Evolutionary conservation across 805 yeast species (phyloP), one percentile per base, ranked within the genome.

Genomic region (Jamesozyma rosinii): DNA sequence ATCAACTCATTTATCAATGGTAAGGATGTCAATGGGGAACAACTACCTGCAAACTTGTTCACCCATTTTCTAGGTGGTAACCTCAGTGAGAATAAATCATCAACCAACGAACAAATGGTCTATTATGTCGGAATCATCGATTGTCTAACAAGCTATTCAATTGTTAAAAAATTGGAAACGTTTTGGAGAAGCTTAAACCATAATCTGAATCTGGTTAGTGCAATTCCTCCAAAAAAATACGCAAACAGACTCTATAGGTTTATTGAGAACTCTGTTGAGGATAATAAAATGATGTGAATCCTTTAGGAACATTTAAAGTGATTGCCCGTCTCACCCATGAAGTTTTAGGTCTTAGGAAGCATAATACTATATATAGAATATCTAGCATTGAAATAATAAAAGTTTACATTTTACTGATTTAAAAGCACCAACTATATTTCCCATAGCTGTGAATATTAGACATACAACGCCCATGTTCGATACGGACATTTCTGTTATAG

Each of bases 91-190:
- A 76, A 81, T 55, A 45, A 50, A 35, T 44, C 49, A 35, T 50
- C 60, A 55, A 71, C 76, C 37, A 84, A 86, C 19, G 56, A 75
- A 30, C 70, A 76, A 26, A 75, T 81, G 43, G 75, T 90, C 5
- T 92, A 92, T 64, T 92, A 89, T 56, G 66, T 92, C 53, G 98
- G 98, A 6, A 81, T 92, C 32, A 92, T 92, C 49, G 98, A 92
- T 59, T 90, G 95, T 64, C 69, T 92, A 51, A 92, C 98, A 0
- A 77, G 77, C 49, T 86, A 86, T 54, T 78, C 84, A 0, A 63
- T 81, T 19, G 66, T 78, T 50, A 92, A 92, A 60, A 74, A 75
- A 49, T 61, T 88, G 37, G 98, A 92, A 58, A 89, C 50, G 10
- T 33, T 92, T 53, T 97, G 98, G 79, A 75, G 95, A 59, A 72